Conservation (phyloP, 2,329 filamentous ascomycete species). For the Fusarium tjaetaba region DNA sequence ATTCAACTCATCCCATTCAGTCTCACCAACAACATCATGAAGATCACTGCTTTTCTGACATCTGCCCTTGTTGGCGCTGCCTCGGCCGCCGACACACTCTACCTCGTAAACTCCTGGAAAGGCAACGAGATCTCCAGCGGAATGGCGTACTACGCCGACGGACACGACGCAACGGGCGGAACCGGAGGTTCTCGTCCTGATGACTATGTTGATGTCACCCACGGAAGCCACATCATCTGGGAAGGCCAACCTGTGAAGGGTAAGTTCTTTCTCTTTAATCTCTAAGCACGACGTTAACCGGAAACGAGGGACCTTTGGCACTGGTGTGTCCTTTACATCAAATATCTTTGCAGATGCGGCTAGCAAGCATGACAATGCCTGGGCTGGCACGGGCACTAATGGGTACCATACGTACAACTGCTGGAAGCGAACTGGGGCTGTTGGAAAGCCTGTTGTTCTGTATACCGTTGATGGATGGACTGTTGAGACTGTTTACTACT, state of each 20-base stretch:
- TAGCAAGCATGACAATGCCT: neutral
- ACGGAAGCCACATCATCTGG: neutral
- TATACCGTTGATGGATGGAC: slow-evolving; percentile 4
- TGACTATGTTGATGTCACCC: neutral
- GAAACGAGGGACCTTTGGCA: neutral
- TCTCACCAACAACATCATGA: neutral
- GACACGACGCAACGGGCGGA: neutral
- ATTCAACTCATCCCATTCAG: neutral
- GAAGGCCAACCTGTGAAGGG: neutral
- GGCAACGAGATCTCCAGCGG: neutral
- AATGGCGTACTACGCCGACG: neutral
- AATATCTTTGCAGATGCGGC: neutral
- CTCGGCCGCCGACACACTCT: neutral
- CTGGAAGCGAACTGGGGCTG: neutral
- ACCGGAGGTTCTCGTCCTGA: neutral
- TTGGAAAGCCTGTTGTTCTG: neutral
- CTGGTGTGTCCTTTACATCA: neutral
- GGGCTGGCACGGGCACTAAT: neutral
- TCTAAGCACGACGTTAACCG: neutral
- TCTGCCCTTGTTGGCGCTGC: neutral
- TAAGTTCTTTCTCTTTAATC: neutral
- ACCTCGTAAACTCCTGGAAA: slow-evolving; percentile 4
- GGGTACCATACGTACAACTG: neutral
- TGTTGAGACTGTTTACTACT: neutral
- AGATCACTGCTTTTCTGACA: neutral